Conservation (phyloP, 768 basidiomycete genomes). For the Collybia sp. region DNA sequence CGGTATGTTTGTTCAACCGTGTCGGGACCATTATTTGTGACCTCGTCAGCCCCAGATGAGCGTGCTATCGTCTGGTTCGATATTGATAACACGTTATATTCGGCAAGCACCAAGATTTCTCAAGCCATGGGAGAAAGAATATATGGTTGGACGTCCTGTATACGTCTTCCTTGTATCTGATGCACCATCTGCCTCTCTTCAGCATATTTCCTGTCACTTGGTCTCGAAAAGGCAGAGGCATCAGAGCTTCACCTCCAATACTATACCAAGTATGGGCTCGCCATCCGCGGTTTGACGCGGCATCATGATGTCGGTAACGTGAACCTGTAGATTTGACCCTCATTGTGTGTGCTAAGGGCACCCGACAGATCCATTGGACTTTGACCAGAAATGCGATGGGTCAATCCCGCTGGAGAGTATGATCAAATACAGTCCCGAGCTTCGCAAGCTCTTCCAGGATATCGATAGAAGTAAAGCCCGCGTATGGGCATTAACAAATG, state of each 20-base stretch:
- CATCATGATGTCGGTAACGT: slow-evolving; percentile 72
- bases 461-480: slow-evolving; percentile 71
- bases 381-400: slow-evolving; percentile 80
- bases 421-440: slow-evolving; percentile 56
- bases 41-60: slow-evolving; percentile 34
- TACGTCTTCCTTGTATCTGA: not conserved
- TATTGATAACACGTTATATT: slow-evolving; percentile 88
- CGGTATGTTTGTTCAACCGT: too few species aligned
- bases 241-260: slow-evolving; percentile 66
- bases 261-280: slow-evolving; percentile 79
- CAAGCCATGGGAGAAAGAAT: slow-evolving; percentile 78
- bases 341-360: not conserved
- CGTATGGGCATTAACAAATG: slow-evolving; percentile 88
- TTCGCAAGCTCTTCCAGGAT: slow-evolving; percentile 70
- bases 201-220: slow-evolving; percentile 76
- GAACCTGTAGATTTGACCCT: slow-evolving; percentile 1
- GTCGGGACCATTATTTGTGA: slow-evolving; percentile 4
- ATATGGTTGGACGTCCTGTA: slow-evolving; percentile 44
- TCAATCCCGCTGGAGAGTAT: slow-evolving; percentile 78
- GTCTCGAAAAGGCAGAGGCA: slow-evolving; percentile 65
- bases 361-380: slow-evolving; percentile 69
- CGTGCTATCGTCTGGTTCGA: slow-evolving; percentile 73
- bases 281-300: slow-evolving; percentile 69
- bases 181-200: slow-evolving; percentile 1
- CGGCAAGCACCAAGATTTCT: slow-evolving; percentile 67